These are phyloP conservation scores for Albugo candida DNA, from an alignment of 352 stramenopile species.

Conservation along the genomic window DNA sequence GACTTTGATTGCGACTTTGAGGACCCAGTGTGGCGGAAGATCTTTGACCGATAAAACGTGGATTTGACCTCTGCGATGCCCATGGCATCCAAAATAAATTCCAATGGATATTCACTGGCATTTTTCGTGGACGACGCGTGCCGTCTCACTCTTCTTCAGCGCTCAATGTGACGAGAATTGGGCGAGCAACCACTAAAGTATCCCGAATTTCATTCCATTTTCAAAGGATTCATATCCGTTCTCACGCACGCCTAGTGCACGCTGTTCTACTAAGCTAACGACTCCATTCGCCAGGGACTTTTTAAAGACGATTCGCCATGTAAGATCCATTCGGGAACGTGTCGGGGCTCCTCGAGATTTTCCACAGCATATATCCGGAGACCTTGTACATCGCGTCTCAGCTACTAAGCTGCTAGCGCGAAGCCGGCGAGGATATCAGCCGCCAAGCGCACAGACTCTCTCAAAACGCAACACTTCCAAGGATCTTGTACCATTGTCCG, in stretches of 20 bases:
- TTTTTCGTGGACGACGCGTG: conserved; percentile 46
- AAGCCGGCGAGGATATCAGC: conserved; percentile 76
- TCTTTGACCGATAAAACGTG: conserved; percentile 52
- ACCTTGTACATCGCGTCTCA: conserved; percentile 59
- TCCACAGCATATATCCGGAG: conserved; percentile 66
- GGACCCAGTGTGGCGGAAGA: conserved; percentile 39
- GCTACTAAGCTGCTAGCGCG: conserved; percentile 44
- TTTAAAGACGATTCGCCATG: conserved; percentile 48
- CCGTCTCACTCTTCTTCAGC: conserved; percentile 55
- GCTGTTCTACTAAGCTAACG: conserved; percentile 62
- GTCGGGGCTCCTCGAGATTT: conserved; percentile 32
- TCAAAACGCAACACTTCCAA: conserved; percentile 70
- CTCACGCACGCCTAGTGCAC: conserved; percentile 46
- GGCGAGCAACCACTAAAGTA: conserved; percentile 55
- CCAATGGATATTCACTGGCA: conserved; percentile 28
- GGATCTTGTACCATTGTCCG: conserved; percentile 78
- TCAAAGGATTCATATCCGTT: conserved; percentile 63
- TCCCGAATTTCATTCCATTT: conserved; percentile 57
- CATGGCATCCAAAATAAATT: conserved; percentile 59
- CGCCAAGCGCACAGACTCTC: conserved; percentile 58
- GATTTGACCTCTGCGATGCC: conserved; percentile 70
- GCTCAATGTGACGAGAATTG: conserved; percentile 62
- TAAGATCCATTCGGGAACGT: conserved; percentile 56
- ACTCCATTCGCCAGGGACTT: conserved; percentile 65
- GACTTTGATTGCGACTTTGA: conserved; percentile 39